Conservation (phyloP, 768 basidiomycete species). For the Chlorophyllum brunneum region DNA sequence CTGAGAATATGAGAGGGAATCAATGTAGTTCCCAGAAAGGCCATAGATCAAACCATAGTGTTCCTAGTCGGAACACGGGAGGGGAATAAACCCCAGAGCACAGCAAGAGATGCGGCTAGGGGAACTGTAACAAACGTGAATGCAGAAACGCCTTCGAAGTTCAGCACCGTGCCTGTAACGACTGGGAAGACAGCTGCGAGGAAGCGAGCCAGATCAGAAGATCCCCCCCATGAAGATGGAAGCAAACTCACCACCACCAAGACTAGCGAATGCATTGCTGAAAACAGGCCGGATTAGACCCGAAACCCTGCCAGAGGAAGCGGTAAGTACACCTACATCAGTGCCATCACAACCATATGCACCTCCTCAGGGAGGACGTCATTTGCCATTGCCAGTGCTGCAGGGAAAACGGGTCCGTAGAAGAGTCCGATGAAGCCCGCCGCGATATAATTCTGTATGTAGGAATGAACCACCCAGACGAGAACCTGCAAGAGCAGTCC, state of each 20-base stretch:
- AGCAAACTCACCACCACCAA: slow-evolving; percentile 14
- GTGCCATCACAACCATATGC: slow-evolving; percentile 49
- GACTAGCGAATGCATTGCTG: slow-evolving; percentile 13
- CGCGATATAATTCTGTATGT: slow-evolving; percentile 42
- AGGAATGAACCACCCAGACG: slow-evolving; percentile 46
- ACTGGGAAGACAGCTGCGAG: slow-evolving; percentile 48
- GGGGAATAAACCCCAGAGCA: slow-evolving; percentile 9
- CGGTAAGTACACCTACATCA: slow-evolving; percentile 37
- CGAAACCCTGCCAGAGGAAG: neutral
- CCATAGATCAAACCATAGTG: neutral
- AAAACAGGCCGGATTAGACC: neutral
- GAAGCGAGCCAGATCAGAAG: neutral
- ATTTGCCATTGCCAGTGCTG: slow-evolving; percentile 38
- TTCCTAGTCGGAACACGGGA: neutral
- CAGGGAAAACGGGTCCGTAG: slow-evolving; percentile 51
- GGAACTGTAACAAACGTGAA: slow-evolving; percentile 42
- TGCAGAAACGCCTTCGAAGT: slow-evolving; percentile 31
- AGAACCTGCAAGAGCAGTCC: slow-evolving; percentile 44
- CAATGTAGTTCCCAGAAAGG: neutral
- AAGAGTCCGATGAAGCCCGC: slow-evolving; percentile 41
- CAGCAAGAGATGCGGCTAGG: slow-evolving; percentile 21
- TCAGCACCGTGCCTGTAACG: slow-evolving; percentile 40
- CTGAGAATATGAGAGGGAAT: no score
- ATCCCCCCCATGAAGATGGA: neutral
- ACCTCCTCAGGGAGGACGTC: slow-evolving; percentile 44